Base-by-base conservation (phyloP, 1,139 yeast genomes). In the Debaryomyces udenii region DNA sequence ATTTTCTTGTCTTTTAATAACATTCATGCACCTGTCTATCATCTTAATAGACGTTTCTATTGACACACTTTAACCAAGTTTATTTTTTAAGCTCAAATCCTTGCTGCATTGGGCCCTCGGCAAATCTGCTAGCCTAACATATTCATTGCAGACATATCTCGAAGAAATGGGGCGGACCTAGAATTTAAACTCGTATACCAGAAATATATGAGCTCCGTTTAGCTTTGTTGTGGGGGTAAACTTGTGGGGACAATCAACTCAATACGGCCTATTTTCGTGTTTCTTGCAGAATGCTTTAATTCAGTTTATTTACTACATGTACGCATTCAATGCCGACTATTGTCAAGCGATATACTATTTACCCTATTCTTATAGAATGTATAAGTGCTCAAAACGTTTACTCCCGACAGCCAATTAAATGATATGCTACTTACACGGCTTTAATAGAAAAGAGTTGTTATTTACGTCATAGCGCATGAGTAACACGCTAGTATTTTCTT, bases 171-270 rank as follows among this genome's bases (percentile, higher is more conserved):
- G 22, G 22, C 22, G 22, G 22, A 20, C 22, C 22, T 20, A 20
- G 22, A 20, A n/a, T 20, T 20, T 20, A 5, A 6, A 20, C 37
- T 34, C 37, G 37, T 34, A 34, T 34, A 14, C 18, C 3, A 17
- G 4, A 6, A 7, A 27, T 26, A 24, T 34, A 34, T 26, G 37
- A 34, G 37, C 37, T 34, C 37, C 30, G 37, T 27, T 26, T 34
- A 26, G 30, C 16, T 27, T 34, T 26, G n/a, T 2, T 5, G 37
- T 34, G 37, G 37, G 37, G 37, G 37, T 34, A 34, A 27, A 23
- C 15, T 14, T 34, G 37, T 27, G 37, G 37, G 26, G 37, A 34
- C 24, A 34, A 26, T 18, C 26, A 17, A 15, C 14, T 18, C 15
- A 26, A 11, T 15, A 26, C 11, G 27, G 30, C 14, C 26, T 10